Base-by-base conservation (phyloP, 2,329 filamentous ascomycete species). In the Zymoseptoria passerinii region DNA sequence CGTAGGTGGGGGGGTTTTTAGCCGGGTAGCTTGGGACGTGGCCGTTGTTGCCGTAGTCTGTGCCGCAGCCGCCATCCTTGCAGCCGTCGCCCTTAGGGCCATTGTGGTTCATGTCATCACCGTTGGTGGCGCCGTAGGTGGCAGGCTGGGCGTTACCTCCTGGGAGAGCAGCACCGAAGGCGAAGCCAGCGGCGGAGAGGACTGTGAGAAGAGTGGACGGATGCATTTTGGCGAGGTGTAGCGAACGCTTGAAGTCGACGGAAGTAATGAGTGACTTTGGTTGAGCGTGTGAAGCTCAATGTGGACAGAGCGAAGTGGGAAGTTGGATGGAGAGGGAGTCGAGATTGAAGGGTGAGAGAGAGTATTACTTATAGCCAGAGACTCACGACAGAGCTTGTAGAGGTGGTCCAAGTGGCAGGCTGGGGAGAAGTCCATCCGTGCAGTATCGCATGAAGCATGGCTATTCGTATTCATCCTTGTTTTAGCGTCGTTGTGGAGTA, bases 141-240 rank as follows among this genome's bases (percentile, higher is more conserved):
- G n/a, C n/a, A n/a, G n/a, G n/a, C n/a, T n/a, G n/a, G n/a, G n/a
- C n/a, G n/a, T n/a, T n/a, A n/a, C n/a, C n/a, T n/a, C n/a, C 49
- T 10, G 49, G 23, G 16, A 20, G 49, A 52, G 50, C 23, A 28
- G 50, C 50, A n/a, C 23, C 50, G 28, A 35, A 27, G 35, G 48
- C 20, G 28, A 58, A 55, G 48, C 28, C 28, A 48, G 35, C 27
- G 29, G 28, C 50, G 28, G 50, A 13, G 28, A 52, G 50, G 19
- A 28, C 13, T n/a, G 50, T n/a, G 50, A 52, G 35, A 19, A 40
- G 35, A 28, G 50, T 40, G 27, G 56, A 44, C 16, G 44, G 28
- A 13, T 54, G 52, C 44, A 54, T 52, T 23, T 54, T 58, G 55
- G 52, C 44, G 10, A 18, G 49, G 53, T 27, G 13, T 52, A 9